Evolutionary conservation across 345 rosid genomes (phyloP).

Genomic region (Lepidium africanum): DNA sequence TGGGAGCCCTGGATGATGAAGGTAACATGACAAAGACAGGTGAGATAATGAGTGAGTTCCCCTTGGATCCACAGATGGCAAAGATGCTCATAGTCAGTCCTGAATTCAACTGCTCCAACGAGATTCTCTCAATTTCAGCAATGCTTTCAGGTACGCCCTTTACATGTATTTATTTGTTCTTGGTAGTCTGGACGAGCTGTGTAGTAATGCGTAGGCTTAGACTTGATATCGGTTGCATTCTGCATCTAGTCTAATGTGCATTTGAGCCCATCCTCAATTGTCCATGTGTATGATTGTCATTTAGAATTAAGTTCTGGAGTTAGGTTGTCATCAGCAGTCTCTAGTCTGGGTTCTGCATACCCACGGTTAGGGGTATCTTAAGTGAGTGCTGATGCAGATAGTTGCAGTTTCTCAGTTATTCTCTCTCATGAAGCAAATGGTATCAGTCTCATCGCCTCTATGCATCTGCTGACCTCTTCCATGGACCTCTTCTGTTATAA

Average conservation of each 20-base stretch:
- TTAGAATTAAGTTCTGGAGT: background rate
- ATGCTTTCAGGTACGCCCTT: slow-evolving; percentile 81
- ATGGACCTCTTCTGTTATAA: slow-evolving; percentile 97
- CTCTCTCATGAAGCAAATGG: slow-evolving; percentile 96
- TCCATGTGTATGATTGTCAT: background rate
- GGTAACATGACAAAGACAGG: slow-evolving; percentile 92
- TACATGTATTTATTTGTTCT: slow-evolving; percentile 12
- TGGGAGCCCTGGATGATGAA: slow-evolving; percentile 97
- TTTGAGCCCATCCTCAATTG: background rate
- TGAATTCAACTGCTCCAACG: slow-evolving; percentile 95
- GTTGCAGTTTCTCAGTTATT: slow-evolving; percentile 99
- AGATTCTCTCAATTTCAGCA: slow-evolving; percentile 85
- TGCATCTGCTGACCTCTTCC: slow-evolving; percentile 99
- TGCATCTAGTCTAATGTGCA: slow-evolving; percentile 18
- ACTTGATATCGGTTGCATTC: background rate
- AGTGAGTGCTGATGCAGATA: slow-evolving; percentile 96
- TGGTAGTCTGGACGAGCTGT: background rate
- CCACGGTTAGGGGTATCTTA: slow-evolving; percentile 72
- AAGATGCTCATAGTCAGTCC: slow-evolving; percentile 98
- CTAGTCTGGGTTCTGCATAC: slow-evolving; percentile 43
- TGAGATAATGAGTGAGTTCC: slow-evolving; percentile 98
- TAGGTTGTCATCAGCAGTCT: slow-evolving; percentile 79
- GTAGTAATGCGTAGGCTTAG: slow-evolving; percentile 4
- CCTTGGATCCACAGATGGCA: slow-evolving; percentile 95
- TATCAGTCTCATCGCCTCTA: slow-evolving; percentile 87